A percentile compares a stretch with the other conserved stretches of the same genome.
phyloP scores from a whole-genome alignment of 164 flowering plant genomes.

The Taxillus chinensis region DNA sequence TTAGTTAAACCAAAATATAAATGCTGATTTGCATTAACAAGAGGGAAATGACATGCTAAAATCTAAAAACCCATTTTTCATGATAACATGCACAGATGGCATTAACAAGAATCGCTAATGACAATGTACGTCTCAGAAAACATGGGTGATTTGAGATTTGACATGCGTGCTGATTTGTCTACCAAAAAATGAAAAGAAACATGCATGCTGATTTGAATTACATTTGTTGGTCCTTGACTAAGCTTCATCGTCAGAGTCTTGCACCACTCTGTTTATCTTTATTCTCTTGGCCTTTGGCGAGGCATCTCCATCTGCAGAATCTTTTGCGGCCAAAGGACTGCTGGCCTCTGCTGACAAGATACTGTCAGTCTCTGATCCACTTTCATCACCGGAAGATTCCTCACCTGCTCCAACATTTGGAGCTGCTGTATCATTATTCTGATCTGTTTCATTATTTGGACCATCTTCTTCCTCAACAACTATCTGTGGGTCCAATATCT shows the following conservation, averaged over 20 bases:
- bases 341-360: conserved; percentile 20
- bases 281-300: conserved; percentile 32
- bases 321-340: conserved; percentile 28
- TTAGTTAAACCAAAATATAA: too few relatives aligned
- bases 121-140: too few relatives aligned
- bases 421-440: conserved; percentile 8
- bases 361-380: conserved; percentile 19
- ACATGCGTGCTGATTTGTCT: too few relatives aligned
- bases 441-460: conserved; percentile 17
- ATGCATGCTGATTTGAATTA: too few relatives aligned
- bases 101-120: too few relatives aligned
- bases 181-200: too few relatives aligned
- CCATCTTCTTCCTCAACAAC: conserved; percentile 24
- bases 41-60: too few relatives aligned
- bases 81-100: too few relatives aligned
- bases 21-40: too few relatives aligned
- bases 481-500: conserved; percentile 31
- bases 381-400: conserved; percentile 15
- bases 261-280: conserved; percentile 37
- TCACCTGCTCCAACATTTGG: conserved; percentile 18
- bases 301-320: conserved; percentile 27
- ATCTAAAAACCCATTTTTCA: too few relatives aligned
- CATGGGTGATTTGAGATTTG: too few relatives aligned
- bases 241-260: conserved; percentile 58
- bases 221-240: too few relatives aligned